Evolutionary conservation across 2,329 filamentous ascomycete genomes (phyloP).

Genomic region (Fusarium sp.): DNA sequence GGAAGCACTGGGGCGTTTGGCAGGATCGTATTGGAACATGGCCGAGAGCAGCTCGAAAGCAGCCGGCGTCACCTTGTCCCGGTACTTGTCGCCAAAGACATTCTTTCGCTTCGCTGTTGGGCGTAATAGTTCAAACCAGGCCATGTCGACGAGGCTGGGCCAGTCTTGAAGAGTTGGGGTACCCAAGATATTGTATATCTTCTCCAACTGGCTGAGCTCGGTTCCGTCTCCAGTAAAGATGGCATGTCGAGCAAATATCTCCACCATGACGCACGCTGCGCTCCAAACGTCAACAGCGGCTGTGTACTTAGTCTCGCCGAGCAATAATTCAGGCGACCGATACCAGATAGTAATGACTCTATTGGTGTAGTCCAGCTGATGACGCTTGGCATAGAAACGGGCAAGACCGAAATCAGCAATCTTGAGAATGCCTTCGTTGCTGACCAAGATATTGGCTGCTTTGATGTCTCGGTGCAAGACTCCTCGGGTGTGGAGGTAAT

Average conservation of each 20-base stretch:
- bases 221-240: constrained; percentile 96
- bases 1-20: constrained; percentile 82
- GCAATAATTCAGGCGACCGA: constrained; percentile 79
- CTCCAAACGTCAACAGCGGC: constrained; percentile 96
- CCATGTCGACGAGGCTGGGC: constrained; percentile 92
- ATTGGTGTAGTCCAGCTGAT: constrained; percentile 95
- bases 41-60: constrained; percentile 84
- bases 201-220: constrained; percentile 96
- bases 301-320: constrained; percentile 91
- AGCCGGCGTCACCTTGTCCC: constrained; percentile 77
- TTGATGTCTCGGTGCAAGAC: constrained; percentile 88
- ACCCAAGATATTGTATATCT: constrained; percentile 92
- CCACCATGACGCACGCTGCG: constrained; percentile 94
- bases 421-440: constrained; percentile 88
- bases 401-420: constrained; percentile 96
- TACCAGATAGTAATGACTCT: constrained; percentile 99
- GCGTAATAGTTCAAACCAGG: constrained; percentile 93
- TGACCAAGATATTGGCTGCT: constrained; percentile 95
- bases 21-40: constrained; percentile 93
- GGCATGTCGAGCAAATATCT: constrained; percentile 93
- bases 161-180: constrained; percentile 87
- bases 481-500: constrained; percentile 92
- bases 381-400: constrained; percentile 93
- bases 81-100: constrained; percentile 86
- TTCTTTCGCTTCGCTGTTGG: constrained; percentile 78